Conservation (phyloP, 2,329 filamentous ascomycete species). For the Scytalidium lignicola region DNA sequence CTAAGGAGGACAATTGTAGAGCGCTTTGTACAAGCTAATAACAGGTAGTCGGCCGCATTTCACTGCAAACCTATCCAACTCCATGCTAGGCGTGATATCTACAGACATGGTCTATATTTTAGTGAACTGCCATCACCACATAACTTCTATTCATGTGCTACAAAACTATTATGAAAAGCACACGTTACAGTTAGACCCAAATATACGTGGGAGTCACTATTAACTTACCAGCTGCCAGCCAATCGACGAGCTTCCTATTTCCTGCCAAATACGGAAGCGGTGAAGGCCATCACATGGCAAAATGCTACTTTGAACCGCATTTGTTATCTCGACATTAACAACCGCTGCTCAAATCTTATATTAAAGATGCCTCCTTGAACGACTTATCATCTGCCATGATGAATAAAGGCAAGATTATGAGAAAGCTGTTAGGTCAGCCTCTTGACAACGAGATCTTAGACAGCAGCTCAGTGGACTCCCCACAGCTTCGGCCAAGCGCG, state of each 20-base stretch:
- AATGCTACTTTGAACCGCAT: neutral
- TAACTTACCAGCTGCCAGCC: too few species aligned
- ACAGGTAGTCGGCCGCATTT: too few species aligned
- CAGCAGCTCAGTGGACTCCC: constrained; percentile 15
- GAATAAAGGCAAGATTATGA: constrained; percentile 27
- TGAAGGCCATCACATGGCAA: neutral
- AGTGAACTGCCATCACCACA: too few species aligned
- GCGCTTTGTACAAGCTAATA: too few species aligned
- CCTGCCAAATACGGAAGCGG: neutral
- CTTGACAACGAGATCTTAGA: constrained; percentile 15
- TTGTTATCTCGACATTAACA: neutral
- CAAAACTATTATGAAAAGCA: too few species aligned
- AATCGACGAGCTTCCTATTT: neutral
- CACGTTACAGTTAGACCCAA: too few species aligned
- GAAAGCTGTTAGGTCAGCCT: constrained; percentile 25
- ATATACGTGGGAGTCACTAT: too few species aligned
- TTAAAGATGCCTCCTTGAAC: constrained; percentile 20
- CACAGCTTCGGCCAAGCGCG: constrained; percentile 26
- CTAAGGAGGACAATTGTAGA: too few species aligned
- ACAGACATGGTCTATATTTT: too few species aligned
- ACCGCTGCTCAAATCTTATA: neutral
- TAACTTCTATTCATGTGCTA: too few species aligned
- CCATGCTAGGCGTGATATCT: too few species aligned
- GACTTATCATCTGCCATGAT: constrained; percentile 16
- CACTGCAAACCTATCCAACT: too few species aligned